phyloP scores from a whole-genome alignment of 371 early-diverging fungal genomes.

The Fennellomyces sp. region DNA sequence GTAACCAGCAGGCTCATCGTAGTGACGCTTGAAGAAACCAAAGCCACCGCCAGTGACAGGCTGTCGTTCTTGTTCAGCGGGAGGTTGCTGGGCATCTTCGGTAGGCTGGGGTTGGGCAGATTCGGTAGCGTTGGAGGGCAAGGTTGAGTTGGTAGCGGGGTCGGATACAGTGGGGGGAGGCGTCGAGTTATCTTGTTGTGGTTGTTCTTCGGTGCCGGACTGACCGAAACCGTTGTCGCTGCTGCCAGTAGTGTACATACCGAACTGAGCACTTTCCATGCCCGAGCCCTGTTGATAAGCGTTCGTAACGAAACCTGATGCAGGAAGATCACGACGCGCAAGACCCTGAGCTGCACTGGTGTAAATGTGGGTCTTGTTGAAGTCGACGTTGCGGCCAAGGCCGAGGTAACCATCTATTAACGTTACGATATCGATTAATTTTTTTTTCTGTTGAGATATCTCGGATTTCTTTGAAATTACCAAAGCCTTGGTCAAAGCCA shows the following conservation, averaged over 20 bases:
- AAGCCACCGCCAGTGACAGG: conserved; percentile 32
- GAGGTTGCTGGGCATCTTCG: not conserved
- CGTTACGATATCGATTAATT: not conserved
- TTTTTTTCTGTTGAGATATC: not conserved
- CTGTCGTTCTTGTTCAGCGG: not conserved
- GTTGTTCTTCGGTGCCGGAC: conserved; percentile 16
- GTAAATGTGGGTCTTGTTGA: conserved; percentile 16
- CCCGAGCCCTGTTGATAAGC: conserved; percentile 42
- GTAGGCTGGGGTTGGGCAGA: not conserved
- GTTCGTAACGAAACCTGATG: conserved; percentile 42
- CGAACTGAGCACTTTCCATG: conserved; percentile 41
- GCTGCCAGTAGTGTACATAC: conserved; percentile 36
- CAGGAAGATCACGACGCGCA: conserved; percentile 11
- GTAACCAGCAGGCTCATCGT: conserved; percentile 35
- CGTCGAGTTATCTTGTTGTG: not conserved
- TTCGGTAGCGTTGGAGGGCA: conserved; percentile 1
- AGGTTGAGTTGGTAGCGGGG: not conserved
- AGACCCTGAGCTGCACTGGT: conserved; percentile 31
- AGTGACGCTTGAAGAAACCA: conserved; percentile 33
- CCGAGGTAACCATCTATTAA: conserved; percentile 46
- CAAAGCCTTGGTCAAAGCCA: conserved; percentile 47
- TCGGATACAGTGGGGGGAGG: not conserved
- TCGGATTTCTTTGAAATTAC: conserved; percentile 17
- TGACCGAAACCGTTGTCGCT: conserved; percentile 23
- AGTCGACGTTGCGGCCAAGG: conserved; percentile 44